Conservation (phyloP, 495 filamentous ascomycete species). For the Entonaema liquescens region DNA sequence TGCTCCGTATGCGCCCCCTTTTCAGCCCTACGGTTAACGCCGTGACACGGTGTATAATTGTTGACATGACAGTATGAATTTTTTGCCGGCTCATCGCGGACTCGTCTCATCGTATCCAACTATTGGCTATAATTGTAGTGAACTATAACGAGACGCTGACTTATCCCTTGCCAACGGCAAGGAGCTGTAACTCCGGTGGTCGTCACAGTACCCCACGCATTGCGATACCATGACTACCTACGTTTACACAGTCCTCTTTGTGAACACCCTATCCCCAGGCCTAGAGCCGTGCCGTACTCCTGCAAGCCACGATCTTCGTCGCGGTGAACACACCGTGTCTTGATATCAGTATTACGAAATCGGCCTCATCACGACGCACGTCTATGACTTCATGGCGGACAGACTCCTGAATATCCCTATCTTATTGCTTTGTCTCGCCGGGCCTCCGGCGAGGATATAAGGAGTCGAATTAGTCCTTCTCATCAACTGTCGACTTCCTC, state of each 20-base stretch:
- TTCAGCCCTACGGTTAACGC: slow-evolving; percentile 10
- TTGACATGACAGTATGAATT: not conserved
- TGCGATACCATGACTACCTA: slow-evolving; percentile 13
- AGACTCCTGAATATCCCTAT: not conserved
- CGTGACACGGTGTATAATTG: not conserved
- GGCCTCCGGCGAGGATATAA: not conserved
- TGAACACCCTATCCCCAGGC: too few species aligned
- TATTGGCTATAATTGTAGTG: not conserved
- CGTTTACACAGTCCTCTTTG: not conserved
- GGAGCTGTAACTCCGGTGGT: slow-evolving; percentile 1
- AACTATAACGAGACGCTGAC: not conserved
- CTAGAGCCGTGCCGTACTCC: too few species aligned
- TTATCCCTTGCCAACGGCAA: not conserved
- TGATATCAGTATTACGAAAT: slow-evolving; percentile 39
- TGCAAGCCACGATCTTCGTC: slow-evolving; percentile 8
- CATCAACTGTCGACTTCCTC: too few species aligned
- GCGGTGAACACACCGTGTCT: not conserved
- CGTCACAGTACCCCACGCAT: not conserved
- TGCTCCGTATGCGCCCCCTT: not conserved
- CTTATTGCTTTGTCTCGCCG: not conserved
- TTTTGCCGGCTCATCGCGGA: too few species aligned
- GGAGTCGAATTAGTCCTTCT: too few species aligned
- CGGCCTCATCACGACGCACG: not conserved
- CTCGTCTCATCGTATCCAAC: not conserved
- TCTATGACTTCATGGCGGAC: slow-evolving; percentile 32